Evolutionary conservation across 2,329 filamentous ascomycete species (phyloP).

Genomic region (Capronia coronata): DNA sequence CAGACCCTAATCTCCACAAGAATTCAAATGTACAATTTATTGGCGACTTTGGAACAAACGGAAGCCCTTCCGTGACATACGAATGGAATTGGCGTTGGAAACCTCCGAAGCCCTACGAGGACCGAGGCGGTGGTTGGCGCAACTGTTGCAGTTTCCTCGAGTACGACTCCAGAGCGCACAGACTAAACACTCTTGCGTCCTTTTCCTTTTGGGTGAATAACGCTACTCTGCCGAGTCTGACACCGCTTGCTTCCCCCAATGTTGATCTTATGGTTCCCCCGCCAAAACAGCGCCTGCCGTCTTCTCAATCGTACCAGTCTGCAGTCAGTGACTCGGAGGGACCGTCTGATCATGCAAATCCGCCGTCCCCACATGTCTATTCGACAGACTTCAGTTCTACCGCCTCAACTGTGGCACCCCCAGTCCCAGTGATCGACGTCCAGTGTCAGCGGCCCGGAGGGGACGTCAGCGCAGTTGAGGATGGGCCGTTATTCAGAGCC

Average conservation of each 20-base stretch:
- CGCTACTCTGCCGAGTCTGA: conserved; percentile 41
- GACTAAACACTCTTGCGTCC: conserved; percentile 76
- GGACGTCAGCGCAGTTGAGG: conserved; percentile 76
- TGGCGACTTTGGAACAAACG: conserved; percentile 81
- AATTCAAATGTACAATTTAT: conserved; percentile 92
- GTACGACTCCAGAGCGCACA: conserved; percentile 89
- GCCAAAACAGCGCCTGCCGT: conserved; percentile 69
- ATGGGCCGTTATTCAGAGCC: conserved; percentile 90
- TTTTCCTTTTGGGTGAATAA: conserved; percentile 96
- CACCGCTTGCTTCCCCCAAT: conserved; percentile 63
- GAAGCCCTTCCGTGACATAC: conserved; percentile 77
- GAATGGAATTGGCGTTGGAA: conserved; percentile 98
- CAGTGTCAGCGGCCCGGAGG: conserved; percentile 76
- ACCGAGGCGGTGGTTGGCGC: conserved; percentile 85
- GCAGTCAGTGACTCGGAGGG: conserved; percentile 66
- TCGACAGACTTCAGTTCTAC: conserved; percentile 30
- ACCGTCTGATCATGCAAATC: conserved; percentile 33
- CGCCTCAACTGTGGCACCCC: conserved; percentile 25
- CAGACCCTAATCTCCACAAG: conserved; percentile 94
- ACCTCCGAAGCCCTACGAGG: conserved; percentile 73
- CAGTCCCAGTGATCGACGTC: conserved; percentile 72
- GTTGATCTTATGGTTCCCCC: conserved; percentile 67
- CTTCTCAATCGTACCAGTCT: conserved; percentile 77
- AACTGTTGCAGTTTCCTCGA: conserved; percentile 97
- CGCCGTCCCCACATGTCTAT: conserved; percentile 30